Evolutionary conservation across 352 stramenopile genomes (phyloP), one percentile per base, ranked within the genome.

Genomic region (Pythium myriotylum): DNA sequence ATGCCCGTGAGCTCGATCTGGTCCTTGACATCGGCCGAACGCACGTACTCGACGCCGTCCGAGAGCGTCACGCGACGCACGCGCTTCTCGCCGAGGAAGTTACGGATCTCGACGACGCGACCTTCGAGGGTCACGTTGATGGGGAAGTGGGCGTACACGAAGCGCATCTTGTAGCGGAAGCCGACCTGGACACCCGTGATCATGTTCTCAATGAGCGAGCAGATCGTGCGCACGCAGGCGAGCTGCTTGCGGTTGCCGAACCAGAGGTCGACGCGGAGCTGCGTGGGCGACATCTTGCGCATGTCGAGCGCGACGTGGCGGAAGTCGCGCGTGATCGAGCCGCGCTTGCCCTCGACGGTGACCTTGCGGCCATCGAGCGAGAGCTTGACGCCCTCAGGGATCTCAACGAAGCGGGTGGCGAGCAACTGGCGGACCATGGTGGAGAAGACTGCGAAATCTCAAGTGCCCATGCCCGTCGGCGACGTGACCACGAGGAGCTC

Each of bases 161-260:
- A 99, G 66, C 98, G 94, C 97, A 99, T 99, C 92, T 99, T 99
- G 95, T 99, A 99, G 20, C 92, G 69, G 90, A 98, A 99, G 52
- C 96, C 97, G 42, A 97, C 88, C 63, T 92, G 98, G 48, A 99
- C 97, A 77, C 97, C 97, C 51, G 96, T 98, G 62, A 99, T 98
- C 94, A 99, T 98, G 95, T 99, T 99, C 65, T 99, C 89, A 63
- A 99, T 99, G 82, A 99, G 89, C 68, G 96, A 98, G 92, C 94
- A 99, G 27, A 99, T 88, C 20, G 97, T 99, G 73, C 98, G 96
- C 68, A 99, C 96, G 74, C 92, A 98, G 32, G 97, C 97, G 51
- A 99, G 89, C 83, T 98, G 91, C 92, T 99, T 99, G 62, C 97
- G 95, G 80, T 94, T 98, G 76, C 97, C 98, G 80, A 99, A 99